Conservation (phyloP, 2,329 filamentous ascomycete species). For the Aspergillus clavatus region DNA sequence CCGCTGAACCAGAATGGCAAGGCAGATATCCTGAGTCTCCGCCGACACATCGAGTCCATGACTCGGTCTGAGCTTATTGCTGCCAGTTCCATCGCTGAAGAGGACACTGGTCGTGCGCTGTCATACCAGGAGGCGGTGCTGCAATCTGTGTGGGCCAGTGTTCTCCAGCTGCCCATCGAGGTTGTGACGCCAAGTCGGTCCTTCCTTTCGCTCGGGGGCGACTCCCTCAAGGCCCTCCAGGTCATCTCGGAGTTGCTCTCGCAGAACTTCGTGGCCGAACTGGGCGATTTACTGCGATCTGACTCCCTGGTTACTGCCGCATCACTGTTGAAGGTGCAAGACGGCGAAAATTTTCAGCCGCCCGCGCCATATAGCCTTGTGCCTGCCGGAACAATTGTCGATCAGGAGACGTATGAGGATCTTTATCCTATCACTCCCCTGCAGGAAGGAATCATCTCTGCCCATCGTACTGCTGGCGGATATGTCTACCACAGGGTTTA, state of each 20-base stretch:
- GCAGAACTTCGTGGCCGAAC: conserved; percentile 2
- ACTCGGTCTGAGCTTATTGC: not conserved
- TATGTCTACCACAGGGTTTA: conserved; percentile 8
- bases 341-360: not conserved
- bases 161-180: conserved; percentile 5
- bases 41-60: conserved; percentile 3
- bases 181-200: conserved; percentile 4
- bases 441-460: conserved; percentile 7
- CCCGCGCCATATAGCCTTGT: not conserved
- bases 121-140: conserved; percentile 1
- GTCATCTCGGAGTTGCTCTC: conserved; percentile 5
- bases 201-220: conserved; percentile 12
- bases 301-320: not conserved
- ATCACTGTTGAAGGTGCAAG: conserved; percentile 1
- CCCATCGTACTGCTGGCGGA: not conserved
- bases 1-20: conserved; percentile 10
- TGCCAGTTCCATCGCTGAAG: not conserved
- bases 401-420: conserved; percentile 2
- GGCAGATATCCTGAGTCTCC: conserved; percentile 3
- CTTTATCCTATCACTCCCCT: conserved; percentile 7
- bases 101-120: conserved; percentile 1
- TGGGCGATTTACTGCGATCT: conserved; percentile 7
- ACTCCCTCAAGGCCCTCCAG: conserved; percentile 9
- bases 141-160: conserved; percentile 5
- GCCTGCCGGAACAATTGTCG: not conserved